Conservation (phyloP, 306 rosid genomes). For the Potentilla sterilis region DNA sequence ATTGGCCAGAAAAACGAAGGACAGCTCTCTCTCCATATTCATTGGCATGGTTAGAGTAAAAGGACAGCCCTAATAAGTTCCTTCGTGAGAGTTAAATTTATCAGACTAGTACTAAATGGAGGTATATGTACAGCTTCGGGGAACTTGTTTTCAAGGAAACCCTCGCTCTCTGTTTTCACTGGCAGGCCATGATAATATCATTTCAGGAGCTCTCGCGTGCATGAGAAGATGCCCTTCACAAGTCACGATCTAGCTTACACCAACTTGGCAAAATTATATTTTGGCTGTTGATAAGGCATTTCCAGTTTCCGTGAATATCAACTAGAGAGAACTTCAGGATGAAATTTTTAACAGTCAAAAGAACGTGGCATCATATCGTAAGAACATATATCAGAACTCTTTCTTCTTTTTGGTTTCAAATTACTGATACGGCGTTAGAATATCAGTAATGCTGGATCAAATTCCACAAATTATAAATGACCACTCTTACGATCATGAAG, state of each 20-base stretch:
- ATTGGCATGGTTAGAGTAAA: neutral
- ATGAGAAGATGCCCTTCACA: slow-evolving; percentile 9
- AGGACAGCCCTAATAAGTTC: slow-evolving; percentile 3
- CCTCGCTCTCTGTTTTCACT: neutral
- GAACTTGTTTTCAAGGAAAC: neutral
- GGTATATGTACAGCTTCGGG: neutral
- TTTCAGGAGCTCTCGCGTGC: neutral
- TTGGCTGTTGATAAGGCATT: neutral
- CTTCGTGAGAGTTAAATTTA: neutral
- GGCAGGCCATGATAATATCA: slow-evolving; percentile 3
- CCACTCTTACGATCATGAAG: too few species aligned
- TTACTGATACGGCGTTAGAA: neutral
- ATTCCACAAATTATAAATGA: neutral
- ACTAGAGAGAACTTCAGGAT: neutral
- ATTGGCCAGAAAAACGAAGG: slow-evolving; percentile 5
- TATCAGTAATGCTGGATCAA: neutral
- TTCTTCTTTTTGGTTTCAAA: neutral
- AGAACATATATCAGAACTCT: too few species aligned
- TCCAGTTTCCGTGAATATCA: neutral
- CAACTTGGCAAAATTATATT: neutral
- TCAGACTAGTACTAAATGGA: neutral
- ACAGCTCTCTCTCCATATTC: neutral
- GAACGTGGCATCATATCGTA: too few species aligned
- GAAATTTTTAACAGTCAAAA: too few species aligned
- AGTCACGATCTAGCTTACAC: slow-evolving; percentile 10